These are phyloP conservation scores for Claviceps sp. DNA, from an alignment of 2,329 filamentous ascomycete species.

Conservation along the genomic window DNA sequence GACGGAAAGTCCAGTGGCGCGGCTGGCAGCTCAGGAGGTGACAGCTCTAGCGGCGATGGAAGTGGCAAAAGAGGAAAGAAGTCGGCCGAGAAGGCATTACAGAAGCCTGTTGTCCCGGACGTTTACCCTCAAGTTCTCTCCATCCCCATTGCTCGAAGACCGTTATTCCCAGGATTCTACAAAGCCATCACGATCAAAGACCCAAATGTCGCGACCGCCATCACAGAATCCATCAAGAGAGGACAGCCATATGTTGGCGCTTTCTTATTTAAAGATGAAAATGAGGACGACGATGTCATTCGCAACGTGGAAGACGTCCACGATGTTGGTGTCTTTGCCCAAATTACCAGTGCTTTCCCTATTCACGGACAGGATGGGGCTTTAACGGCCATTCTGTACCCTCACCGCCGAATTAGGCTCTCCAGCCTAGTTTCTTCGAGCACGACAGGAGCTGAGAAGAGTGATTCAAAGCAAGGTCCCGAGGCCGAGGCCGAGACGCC, in stretches of 20 bases:
- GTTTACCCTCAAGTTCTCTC: slow-evolving; percentile 96
- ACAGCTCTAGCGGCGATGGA: slow-evolving; percentile 44
- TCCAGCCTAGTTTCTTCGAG: slow-evolving; percentile 66
- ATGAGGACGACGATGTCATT: slow-evolving; percentile 86
- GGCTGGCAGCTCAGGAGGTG: slow-evolving; percentile 38
- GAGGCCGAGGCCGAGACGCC: slow-evolving; percentile 33
- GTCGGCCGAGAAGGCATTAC: slow-evolving; percentile 58
- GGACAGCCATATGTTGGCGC: slow-evolving; percentile 96
- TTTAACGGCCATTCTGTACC: slow-evolving; percentile 88
- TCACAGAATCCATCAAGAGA: slow-evolving; percentile 91
- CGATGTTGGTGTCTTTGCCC: slow-evolving; percentile 91
- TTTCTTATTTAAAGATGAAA: slow-evolving; percentile 93
- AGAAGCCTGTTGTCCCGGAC: slow-evolving; percentile 83
- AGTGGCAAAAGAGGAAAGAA: slow-evolving; percentile 57
- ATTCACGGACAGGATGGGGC: slow-evolving; percentile 73
- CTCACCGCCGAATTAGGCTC: slow-evolving; percentile 85
- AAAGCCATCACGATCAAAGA: slow-evolving; percentile 96
- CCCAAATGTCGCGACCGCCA: slow-evolving; percentile 77
- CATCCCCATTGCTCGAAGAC: slow-evolving; percentile 86
- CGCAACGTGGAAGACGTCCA: slow-evolving; percentile 83
- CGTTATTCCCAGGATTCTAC: slow-evolving; percentile 94
- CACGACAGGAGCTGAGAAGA: slow-evolving; percentile 35
- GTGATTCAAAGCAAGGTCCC: slow-evolving; percentile 34
- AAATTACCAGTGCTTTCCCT: slow-evolving; percentile 93
- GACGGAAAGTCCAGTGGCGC: slow-evolving; percentile 37